These are phyloP conservation scores for Phytophthora tubulina DNA, from an alignment of 352 stramenopile species.

Conservation along the genomic window DNA sequence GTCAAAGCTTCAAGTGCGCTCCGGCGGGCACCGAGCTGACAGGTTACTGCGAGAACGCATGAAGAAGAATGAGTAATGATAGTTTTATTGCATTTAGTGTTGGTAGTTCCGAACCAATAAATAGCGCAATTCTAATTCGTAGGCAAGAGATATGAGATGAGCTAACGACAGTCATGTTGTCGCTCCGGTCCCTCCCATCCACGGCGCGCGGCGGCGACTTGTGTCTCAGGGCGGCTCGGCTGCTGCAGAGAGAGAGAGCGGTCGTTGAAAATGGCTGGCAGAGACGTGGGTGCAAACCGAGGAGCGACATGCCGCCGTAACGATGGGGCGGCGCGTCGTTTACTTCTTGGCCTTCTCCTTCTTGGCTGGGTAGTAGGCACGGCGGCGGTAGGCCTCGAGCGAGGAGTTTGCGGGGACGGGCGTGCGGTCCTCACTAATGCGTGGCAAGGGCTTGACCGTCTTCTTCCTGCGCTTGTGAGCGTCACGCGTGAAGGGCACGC, in stretches of 20 bases:
- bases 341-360: slow-evolving; percentile 50
- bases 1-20: background rate
- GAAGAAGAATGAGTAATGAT: background rate
- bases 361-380: slow-evolving; percentile 49
- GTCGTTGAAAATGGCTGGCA: slow-evolving; percentile 4
- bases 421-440: slow-evolving; percentile 44
- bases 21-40: background rate
- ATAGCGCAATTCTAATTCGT: slow-evolving; percentile 37
- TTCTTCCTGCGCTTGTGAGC: slow-evolving; percentile 42
- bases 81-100: slow-evolving; percentile 30
- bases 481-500: slow-evolving; percentile 52
- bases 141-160: slow-evolving; percentile 16
- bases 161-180: slow-evolving; percentile 10
- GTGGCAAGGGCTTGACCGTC: slow-evolving; percentile 28
- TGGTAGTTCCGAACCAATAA: slow-evolving; percentile 36
- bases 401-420: slow-evolving; percentile 34
- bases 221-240: slow-evolving; percentile 23
- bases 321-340: slow-evolving; percentile 12
- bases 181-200: slow-evolving; percentile 3
- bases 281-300: slow-evolving; percentile 2
- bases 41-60: too few species aligned
- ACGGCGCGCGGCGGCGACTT: slow-evolving; percentile 8
- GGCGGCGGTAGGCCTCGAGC: slow-evolving; percentile 48
- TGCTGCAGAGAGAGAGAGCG: background rate
- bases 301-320: slow-evolving; percentile 6